phyloP scores from a whole-genome alignment of 108 stramenopile genomes.

The Skeletonema menzelii region DNA sequence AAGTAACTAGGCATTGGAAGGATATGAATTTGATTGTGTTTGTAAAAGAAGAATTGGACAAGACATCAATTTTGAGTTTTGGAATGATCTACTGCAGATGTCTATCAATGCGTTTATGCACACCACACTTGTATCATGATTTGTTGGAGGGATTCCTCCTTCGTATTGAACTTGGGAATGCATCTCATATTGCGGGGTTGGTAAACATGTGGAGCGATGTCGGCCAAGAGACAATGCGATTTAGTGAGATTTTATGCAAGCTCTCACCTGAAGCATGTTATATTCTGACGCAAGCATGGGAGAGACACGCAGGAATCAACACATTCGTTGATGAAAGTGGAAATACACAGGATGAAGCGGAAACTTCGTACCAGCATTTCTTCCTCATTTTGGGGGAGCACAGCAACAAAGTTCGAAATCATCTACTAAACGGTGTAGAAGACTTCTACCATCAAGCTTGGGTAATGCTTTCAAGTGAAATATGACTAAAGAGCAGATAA shows the following conservation, averaged over 20 bases:
- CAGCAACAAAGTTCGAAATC: conserved; percentile 7
- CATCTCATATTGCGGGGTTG: conserved; percentile 5
- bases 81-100: neutral
- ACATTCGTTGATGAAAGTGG: neutral
- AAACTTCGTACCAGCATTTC: conserved; percentile 21
- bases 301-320: conserved; percentile 7
- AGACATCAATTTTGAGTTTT: neutral
- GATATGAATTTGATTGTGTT: neutral
- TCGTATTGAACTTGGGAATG: conserved; percentile 9
- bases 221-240: neutral
- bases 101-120: neutral
- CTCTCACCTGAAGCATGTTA: conserved; percentile 22
- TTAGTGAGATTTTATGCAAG: conserved; percentile 9
- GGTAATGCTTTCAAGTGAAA: neutral
- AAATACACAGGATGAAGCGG: conserved; percentile 2
- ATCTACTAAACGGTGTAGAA: conserved; percentile 21
- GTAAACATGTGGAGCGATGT: conserved; percentile 13
- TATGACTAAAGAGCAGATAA: neutral
- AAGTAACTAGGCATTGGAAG: neutral
- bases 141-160: conserved; percentile 18
- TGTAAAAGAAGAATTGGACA: neutral
- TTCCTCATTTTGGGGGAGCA: neutral
- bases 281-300: conserved; percentile 37
- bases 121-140: neutral
- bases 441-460: neutral